Evolutionary conservation across 371 early-diverging fungal genomes (phyloP).

Genomic region (Lichtheimia corymbifera): DNA sequence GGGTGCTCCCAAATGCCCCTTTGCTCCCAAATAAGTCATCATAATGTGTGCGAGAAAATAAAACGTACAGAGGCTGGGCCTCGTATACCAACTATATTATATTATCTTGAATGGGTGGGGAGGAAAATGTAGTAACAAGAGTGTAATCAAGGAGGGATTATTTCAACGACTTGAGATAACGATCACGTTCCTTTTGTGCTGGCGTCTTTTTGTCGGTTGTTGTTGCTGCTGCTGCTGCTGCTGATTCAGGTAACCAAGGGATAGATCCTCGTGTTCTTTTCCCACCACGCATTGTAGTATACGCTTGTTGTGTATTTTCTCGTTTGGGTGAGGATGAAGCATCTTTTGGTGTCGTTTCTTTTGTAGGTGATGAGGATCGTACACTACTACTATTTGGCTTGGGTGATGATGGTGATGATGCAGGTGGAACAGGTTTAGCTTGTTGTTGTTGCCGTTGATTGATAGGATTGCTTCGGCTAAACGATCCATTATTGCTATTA

Average conservation of each 20-base stretch:
- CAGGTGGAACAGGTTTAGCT: background rate
- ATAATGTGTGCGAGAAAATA: too few species aligned
- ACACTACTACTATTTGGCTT: background rate
- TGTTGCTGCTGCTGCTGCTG: background rate
- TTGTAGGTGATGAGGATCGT: constrained; percentile 1
- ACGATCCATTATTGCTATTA: background rate
- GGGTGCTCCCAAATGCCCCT: constrained; percentile 41
- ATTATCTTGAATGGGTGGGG: too few species aligned
- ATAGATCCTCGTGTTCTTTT: constrained; percentile 14
- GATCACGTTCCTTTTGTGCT: constrained; percentile 37
- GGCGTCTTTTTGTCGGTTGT: constrained; percentile 22
- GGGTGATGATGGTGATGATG: background rate
- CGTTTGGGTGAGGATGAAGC: background rate
- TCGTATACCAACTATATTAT: too few species aligned
- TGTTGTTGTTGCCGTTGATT: background rate
- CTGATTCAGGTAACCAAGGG: constrained; percentile 11
- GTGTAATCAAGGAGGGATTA: background rate
- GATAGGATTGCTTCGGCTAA: background rate
- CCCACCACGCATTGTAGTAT: constrained; percentile 15
- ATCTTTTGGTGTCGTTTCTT: background rate
- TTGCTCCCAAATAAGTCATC: constrained; percentile 28
- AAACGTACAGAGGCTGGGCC: constrained; percentile 3
- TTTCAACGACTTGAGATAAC: constrained; percentile 31
- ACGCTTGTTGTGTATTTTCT: background rate
- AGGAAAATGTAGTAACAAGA: too few species aligned